Base-by-base conservation (phyloP, 345 rosid genomes). In the Arabis alpina region DNA sequence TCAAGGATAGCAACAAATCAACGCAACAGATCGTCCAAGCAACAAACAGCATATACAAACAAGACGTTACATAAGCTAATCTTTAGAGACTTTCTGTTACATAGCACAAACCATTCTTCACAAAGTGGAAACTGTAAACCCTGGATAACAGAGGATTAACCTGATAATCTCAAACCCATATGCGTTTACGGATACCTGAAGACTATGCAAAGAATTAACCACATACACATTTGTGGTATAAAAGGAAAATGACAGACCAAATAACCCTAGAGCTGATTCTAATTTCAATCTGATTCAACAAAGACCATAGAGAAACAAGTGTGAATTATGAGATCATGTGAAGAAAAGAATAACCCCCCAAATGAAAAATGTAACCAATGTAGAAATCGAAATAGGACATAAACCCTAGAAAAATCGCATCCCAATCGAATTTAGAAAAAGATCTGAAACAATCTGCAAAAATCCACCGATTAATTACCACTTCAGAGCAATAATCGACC, bases 391-490 rank as follows among this genome's bases (percentile, higher is more conserved):
- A 61, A 51, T 9, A 56, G 63, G 32, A 49, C 5, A 6, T 27
- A 73, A 73, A 73, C 72, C 78, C 75, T 78, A 73, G 62, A 73
- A 62, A 30, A 10, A 30, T 37, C 14, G 43, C 60, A 52, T 43
- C 56, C 7, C 66, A 72, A 72, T 66, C 61, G 57, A 44, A 68
- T 36, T 19, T 0, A 39, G 9, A 30, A 53, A 47, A 66, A 1
- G 5, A 62, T 61, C 63, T 37, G 47, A 72, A 27, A 53, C 34
- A 34, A 54, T 36, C 0, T 23, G 52, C 5, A 2, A 55, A 57
- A 64, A 4, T 54, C 23, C 2, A 30, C 58, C 32, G 32, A 39
- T 16, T 48, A 1, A 36, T 8, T 6, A 66, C 61, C 68, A 66
- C 8, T 62, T 63, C 9, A 34, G 5, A 73, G 44, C 65, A 74